A percentile compares a stretch with the other conserved stretches of the same genome.
Conservation (phyloP, 2,329 filamentous ascomycete genomes). For the Colletotrichum karsti region DNA sequence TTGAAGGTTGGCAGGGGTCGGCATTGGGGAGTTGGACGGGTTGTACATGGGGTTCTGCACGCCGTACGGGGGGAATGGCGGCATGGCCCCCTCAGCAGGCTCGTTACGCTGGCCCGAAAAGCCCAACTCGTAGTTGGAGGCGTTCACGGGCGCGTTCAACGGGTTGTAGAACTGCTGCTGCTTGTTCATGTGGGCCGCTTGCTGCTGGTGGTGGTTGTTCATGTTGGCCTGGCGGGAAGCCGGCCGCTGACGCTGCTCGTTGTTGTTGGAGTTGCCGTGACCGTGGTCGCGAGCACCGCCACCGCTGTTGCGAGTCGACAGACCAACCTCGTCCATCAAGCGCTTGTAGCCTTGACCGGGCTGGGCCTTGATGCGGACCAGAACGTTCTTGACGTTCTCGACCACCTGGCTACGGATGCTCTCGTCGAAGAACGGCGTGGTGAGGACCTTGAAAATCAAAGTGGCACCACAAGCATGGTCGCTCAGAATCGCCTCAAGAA, state of each 20-base stretch:
- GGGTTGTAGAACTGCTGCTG: constrained; percentile 60
- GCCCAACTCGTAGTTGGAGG: constrained; percentile 57
- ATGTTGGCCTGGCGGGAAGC: constrained; percentile 61
- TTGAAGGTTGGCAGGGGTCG: constrained; percentile 57
- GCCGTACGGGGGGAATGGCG: constrained; percentile 59
- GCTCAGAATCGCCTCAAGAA: constrained; percentile 87
- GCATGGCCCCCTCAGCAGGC: constrained; percentile 57
- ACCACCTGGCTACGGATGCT: constrained; percentile 86
- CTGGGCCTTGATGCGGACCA: constrained; percentile 90
- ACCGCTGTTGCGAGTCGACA: constrained; percentile 71
- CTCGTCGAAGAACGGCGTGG: constrained; percentile 97
- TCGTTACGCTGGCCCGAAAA: constrained; percentile 63
- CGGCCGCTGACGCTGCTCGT: constrained; percentile 63
- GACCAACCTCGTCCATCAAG: constrained; percentile 96
- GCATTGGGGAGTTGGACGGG: constrained; percentile 52
- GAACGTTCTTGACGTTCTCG: constrained; percentile 89
- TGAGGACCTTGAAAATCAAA: constrained; percentile 97
- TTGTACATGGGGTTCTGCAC: constrained; percentile 63
- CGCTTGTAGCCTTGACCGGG: constrained; percentile 97
- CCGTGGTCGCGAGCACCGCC: constrained; percentile 53
- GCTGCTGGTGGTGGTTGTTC: constrained; percentile 52
- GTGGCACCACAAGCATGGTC: constrained; percentile 94
- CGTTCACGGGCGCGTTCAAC: constrained; percentile 49
- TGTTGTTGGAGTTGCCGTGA: constrained; percentile 36
- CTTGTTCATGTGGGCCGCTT: constrained; percentile 51